Conservation (phyloP, 345 rosid species). For the Leavenworthia alabamica region DNA sequence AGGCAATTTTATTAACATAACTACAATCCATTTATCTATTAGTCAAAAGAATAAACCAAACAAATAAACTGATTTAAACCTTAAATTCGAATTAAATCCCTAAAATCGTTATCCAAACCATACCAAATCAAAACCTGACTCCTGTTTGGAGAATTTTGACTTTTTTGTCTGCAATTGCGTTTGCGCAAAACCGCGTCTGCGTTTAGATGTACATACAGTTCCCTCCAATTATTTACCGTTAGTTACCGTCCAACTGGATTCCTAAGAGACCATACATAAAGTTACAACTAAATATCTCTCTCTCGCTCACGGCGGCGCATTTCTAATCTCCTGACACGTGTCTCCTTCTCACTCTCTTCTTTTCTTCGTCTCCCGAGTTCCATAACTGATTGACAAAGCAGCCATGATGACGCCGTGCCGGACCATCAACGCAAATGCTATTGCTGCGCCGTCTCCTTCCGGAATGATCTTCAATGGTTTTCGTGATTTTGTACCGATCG, state of each 20-base stretch:
- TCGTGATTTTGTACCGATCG: slow-evolving; percentile 4
- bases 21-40: too few species aligned
- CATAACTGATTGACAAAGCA: background rate
- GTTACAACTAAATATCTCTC: background rate
- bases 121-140: background rate
- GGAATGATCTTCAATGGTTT: background rate
- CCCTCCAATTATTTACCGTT: background rate
- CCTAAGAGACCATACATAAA: slow-evolving; percentile 17
- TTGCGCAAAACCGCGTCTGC: background rate
- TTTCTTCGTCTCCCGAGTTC: background rate
- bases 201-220: background rate
- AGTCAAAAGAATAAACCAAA: too few species aligned
- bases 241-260: slow-evolving; percentile 27
- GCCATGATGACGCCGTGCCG: slow-evolving; percentile 15
- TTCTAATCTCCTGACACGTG: slow-evolving; percentile 15
- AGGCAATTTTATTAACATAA: too few species aligned
- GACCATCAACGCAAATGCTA: slow-evolving; percentile 19
- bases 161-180: background rate
- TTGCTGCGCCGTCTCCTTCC: slow-evolving; percentile 18
- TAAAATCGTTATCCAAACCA: background rate
- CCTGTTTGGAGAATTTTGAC: background rate
- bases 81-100: too few species aligned
- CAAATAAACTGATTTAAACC: background rate
- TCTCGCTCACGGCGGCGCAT: background rate
- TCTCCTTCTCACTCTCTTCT: slow-evolving; percentile 10